These are phyloP conservation scores for Penicillium sp. DNA, from an alignment of 2,329 filamentous ascomycete species.

Conservation along the genomic window DNA sequence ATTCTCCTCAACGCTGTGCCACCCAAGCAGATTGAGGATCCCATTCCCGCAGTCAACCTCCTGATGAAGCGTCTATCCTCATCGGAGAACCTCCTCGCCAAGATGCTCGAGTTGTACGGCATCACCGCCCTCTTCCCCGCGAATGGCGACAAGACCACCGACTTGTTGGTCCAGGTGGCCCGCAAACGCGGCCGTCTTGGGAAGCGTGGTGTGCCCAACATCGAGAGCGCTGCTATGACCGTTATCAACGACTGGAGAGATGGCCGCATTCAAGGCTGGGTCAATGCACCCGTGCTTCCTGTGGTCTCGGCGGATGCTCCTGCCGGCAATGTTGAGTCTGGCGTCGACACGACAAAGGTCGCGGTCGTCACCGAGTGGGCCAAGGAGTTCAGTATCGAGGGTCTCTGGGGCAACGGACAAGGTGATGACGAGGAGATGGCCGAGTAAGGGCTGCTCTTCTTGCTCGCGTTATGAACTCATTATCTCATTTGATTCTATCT, in stretches of 20 bases:
- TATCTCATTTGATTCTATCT: slow-evolving; percentile 23
- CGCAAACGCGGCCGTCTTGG: slow-evolving; percentile 87
- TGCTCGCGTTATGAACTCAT: slow-evolving; percentile 23
- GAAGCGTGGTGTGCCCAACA: slow-evolving; percentile 84
- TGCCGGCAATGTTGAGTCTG: slow-evolving; percentile 31
- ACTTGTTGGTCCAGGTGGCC: slow-evolving; percentile 93
- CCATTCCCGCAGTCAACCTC: slow-evolving; percentile 78
- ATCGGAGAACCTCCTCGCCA: slow-evolving; percentile 69
- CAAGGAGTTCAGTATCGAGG: slow-evolving; percentile 91
- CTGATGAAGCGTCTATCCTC: slow-evolving; percentile 77
- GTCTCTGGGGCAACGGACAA: slow-evolving; percentile 73
- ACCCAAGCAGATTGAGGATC: slow-evolving; percentile 90
- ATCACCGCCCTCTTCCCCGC: slow-evolving; percentile 71
- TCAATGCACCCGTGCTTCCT: slow-evolving; percentile 67
- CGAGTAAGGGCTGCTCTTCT: slow-evolving; percentile 29
- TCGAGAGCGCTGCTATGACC: slow-evolving; percentile 81
- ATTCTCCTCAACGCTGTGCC: slow-evolving; percentile 88
- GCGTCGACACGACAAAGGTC: slow-evolving; percentile 74
- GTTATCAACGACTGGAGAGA: slow-evolving; percentile 97
- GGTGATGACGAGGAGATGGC: slow-evolving; percentile 41
- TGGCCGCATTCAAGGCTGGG: slow-evolving; percentile 90
- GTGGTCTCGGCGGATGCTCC: slow-evolving; percentile 43
- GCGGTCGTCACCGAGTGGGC: slow-evolving; percentile 93
- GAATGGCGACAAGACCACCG: slow-evolving; percentile 74
- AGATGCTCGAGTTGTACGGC: slow-evolving; percentile 79